Conservation (phyloP, 2,329 filamentous ascomycete species). For the Pseudonectria foliicola region DNA sequence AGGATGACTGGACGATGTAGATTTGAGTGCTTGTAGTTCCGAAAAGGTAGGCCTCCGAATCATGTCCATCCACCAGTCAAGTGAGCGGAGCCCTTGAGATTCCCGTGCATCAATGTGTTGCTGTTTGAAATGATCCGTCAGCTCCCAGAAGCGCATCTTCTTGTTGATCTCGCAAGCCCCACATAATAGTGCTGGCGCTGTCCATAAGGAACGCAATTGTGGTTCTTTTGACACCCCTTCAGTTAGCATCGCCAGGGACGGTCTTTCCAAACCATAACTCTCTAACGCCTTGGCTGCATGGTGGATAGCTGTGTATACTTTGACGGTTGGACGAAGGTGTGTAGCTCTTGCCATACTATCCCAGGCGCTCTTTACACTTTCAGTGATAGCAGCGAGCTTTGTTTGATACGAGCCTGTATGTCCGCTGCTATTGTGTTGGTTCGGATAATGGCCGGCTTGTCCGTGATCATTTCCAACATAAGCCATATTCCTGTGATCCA, state of each 20-base stretch:
- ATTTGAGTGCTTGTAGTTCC: constrained; percentile 22
- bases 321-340: constrained; percentile 54
- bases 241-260: constrained; percentile 51
- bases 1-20: constrained; percentile 22
- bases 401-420: constrained; percentile 27
- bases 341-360: constrained; percentile 50
- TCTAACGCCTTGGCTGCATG: constrained; percentile 53
- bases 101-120: constrained; percentile 29
- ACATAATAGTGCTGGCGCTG: constrained; percentile 47
- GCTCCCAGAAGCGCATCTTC: constrained; percentile 44
- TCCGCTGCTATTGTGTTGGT: constrained; percentile 1
- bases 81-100: constrained; percentile 11
- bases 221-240: constrained; percentile 50
- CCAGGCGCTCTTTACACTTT: constrained; percentile 56
- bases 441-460: constrained; percentile 4
- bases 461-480: constrained; percentile 2
- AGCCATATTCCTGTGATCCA: not conserved
- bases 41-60: constrained; percentile 32
- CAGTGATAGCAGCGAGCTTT: constrained; percentile 46
- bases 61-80: constrained; percentile 43
- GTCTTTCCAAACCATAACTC: constrained; percentile 48
- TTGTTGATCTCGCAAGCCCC: constrained; percentile 42
- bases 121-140: constrained; percentile 52
- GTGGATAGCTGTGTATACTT: constrained; percentile 57
- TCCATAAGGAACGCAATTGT: constrained; percentile 49